A percentile compares a stretch with the other conserved stretches of the same genome.
These are phyloP conservation scores for Trichosporon coremiiforme DNA, from an alignment of 1,284 basidiomycete species.

Conservation along the genomic window DNA sequence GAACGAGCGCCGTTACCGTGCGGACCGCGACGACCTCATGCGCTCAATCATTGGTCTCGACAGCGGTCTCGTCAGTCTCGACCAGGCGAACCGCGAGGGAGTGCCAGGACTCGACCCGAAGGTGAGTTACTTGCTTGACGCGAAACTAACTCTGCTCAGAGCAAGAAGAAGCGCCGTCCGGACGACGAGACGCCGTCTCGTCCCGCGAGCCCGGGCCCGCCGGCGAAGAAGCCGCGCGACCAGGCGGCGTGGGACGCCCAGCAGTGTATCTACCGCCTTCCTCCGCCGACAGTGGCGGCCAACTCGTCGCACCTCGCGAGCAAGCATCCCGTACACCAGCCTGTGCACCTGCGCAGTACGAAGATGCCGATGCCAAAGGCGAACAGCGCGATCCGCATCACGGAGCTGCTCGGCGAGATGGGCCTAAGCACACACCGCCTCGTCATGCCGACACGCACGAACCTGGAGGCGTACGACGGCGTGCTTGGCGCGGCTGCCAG, in stretches of 20 bases:
- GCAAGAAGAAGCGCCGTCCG: conserved; percentile 53
- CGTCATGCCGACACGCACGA: conserved; percentile 87
- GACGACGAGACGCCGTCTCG: conserved; percentile 41
- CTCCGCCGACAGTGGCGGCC: conserved; percentile 32
- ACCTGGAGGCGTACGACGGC: conserved; percentile 70
- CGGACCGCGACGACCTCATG: conserved; percentile 87
- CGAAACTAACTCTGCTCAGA: conserved; percentile 33
- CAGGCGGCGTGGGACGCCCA: conserved; percentile 38
- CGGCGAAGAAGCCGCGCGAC: conserved; percentile 47
- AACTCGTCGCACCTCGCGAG: conserved; percentile 42
- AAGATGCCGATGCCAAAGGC: conserved; percentile 77
- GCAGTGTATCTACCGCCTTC: conserved; percentile 53
- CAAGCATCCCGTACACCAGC: conserved; percentile 62
- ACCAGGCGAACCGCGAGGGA: conserved; percentile 46
- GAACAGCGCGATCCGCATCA: conserved; percentile 69
- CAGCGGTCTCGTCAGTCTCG: conserved; percentile 70
- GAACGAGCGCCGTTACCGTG: conserved; percentile 82
- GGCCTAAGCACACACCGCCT: conserved; percentile 72
- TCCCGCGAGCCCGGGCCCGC: conserved; percentile 34
- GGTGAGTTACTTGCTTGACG: conserved; percentile 13
- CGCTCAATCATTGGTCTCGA: conserved; percentile 80
- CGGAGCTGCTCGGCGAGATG: conserved; percentile 72
- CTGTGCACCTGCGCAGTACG: conserved; percentile 76
- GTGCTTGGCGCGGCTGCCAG: conserved; percentile 70
- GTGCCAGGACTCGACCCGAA: conserved; percentile 53